Base-by-base conservation (phyloP, 352 stramenopile genomes). In the Blastocystis sp. region DNA sequence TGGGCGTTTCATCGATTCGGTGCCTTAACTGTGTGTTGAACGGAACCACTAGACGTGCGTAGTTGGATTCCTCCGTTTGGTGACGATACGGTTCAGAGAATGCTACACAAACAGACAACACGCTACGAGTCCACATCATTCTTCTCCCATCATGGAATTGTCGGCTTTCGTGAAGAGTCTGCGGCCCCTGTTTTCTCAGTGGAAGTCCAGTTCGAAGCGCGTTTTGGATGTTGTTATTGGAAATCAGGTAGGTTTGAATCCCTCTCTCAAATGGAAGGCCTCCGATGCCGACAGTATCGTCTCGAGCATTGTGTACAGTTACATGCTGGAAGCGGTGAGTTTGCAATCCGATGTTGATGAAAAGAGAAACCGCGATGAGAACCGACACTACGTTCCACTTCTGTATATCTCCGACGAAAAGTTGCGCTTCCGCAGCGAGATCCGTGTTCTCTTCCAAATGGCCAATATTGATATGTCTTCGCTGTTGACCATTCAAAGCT, bases 141-240 rank as follows among this genome's bases (percentile, higher is more conserved):
- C 11, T 32, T 59, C 32, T 16, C 11, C n/a, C 9, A 65, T 64
- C 44, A 27, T 81, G 69, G 46, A 40, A 0, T 48, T 57, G 46
- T 72, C 61, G 18, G 21, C 18, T 36, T 64, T 48, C 36, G 24
- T 81, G 21, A 81, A 49, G 18, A n/a, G 42, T 29, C 42, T 21
- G 4, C 6, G 14, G 14, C 42, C 24, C 1, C 16, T 64, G 16
- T 64, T 81, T 42, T 27, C 53, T 44, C 38, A 81, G 2, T 72
- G 61, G 61, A 18, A 44, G 34, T 29, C 9, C 4, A 72, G 32
- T n/a, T 27, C 27, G 16, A 44, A 72, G 42, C 16, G 21, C 9
- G 24, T 81, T n/a, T 18, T 81, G 6, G 48, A 81, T 49, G 46
- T 81, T 34, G 69, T 81, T 64, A 44, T 81, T 63, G 69, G 69